These are phyloP conservation scores for Pistacia atlantica DNA, from an alignment of 345 rosid genomes.

Conservation along the genomic window DNA sequence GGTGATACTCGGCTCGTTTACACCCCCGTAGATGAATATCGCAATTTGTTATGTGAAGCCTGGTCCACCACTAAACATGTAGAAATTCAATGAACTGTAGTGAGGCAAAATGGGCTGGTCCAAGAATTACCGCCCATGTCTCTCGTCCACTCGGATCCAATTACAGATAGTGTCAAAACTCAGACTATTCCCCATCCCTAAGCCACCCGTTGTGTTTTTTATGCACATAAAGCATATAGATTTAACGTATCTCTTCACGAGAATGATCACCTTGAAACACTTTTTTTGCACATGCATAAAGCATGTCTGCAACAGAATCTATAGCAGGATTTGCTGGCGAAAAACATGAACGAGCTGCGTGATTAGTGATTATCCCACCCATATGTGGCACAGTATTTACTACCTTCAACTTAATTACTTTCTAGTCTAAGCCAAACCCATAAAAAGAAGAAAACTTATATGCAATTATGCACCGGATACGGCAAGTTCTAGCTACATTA, in stretches of 20 bases:
- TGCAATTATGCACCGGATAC: conserved; percentile 15
- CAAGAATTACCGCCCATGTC: background rate
- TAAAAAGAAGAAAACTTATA: background rate
- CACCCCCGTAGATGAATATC: too few relatives aligned
- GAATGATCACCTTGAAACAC: background rate
- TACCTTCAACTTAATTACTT: background rate
- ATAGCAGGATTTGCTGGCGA: background rate
- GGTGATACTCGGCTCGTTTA: too few relatives aligned
- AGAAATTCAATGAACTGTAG: too few relatives aligned
- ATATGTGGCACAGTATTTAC: background rate
- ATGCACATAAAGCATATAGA: background rate
- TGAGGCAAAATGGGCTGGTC: background rate
- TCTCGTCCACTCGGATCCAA: too few relatives aligned
- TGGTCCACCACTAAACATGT: too few relatives aligned
- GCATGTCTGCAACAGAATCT: background rate
- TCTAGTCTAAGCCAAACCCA: background rate
- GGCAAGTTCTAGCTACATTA: conserved; percentile 16
- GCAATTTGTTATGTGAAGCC: too few relatives aligned
- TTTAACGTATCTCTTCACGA: background rate
- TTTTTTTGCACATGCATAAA: background rate
- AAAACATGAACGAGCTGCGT: background rate
- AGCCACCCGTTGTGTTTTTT: too few relatives aligned
- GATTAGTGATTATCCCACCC: background rate
- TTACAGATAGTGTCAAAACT: too few relatives aligned
- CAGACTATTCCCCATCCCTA: too few relatives aligned